Conservation (phyloP, 2,329 filamentous ascomycete genomes). For the Talaromyces sp. region DNA sequence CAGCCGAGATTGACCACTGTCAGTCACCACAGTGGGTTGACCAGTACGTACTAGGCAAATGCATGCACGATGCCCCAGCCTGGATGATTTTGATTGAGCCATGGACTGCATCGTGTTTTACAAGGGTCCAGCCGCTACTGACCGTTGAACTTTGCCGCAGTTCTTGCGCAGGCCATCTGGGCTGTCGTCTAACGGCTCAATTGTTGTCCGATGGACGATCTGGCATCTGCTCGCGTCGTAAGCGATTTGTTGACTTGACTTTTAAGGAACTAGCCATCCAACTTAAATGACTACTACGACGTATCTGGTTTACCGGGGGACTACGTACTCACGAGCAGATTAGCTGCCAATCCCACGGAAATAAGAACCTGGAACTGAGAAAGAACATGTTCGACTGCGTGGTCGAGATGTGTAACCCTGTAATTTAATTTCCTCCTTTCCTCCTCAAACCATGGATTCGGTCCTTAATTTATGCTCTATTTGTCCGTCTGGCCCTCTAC, state of each 20-base stretch:
- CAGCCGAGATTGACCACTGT: not conserved
- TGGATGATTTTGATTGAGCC: not conserved
- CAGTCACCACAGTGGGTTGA: not conserved
- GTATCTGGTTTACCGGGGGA: too few species aligned
- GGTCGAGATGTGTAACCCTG: not conserved
- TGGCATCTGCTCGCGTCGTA: not conserved
- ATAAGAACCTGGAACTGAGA: not conserved
- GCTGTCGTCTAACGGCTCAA: not conserved
- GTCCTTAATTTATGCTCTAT: conserved; percentile 10
- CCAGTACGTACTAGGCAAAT: not conserved
- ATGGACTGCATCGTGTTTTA: not conserved
- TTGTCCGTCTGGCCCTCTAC: not conserved
- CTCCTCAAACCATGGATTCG: conserved; percentile 6
- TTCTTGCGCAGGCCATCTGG: not conserved
- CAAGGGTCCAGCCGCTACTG: conserved; percentile 15
- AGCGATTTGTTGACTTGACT: too few species aligned
- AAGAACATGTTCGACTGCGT: not conserved
- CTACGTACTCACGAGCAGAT: too few species aligned
- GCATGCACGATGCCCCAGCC: not conserved
- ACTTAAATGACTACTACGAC: too few species aligned
- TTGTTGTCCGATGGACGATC: not conserved
- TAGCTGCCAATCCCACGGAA: not conserved
- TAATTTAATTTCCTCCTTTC: conserved; percentile 12
- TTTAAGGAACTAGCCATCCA: too few species aligned
- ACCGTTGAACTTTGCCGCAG: conserved; percentile 12